Evolutionary conservation across 176 grass and related monocot genomes (phyloP).

Genomic region (Leersia perrieri): DNA sequence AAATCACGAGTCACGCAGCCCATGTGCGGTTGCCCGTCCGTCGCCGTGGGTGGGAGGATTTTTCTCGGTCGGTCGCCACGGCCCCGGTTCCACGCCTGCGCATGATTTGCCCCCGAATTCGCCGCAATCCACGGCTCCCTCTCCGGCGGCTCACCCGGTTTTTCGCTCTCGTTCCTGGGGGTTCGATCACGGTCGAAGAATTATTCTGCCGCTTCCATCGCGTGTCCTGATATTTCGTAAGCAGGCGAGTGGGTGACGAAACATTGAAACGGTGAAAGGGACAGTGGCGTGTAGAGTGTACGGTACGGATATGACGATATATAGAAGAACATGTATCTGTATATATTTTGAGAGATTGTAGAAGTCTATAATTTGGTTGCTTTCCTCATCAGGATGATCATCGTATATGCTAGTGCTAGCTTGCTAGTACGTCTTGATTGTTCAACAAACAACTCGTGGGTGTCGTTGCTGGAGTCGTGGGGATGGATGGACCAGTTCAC

Average conservation of each 20-base stretch:
- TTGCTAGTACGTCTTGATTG: background rate
- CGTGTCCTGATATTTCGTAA: background rate
- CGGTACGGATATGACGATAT: too few species aligned
- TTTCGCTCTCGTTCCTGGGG: background rate
- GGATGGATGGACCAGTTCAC: constrained; percentile 12
- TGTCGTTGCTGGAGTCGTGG: background rate
- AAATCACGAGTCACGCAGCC: constrained; percentile 14
- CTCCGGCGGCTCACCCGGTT: background rate
- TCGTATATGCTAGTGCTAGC: background rate
- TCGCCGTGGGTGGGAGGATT: background rate
- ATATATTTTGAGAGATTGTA: background rate
- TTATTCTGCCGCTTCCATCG: background rate
- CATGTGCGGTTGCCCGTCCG: constrained; percentile 8
- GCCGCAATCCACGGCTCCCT: too few species aligned
- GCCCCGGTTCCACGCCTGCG: background rate
- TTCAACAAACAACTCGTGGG: background rate
- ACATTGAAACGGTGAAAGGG: background rate
- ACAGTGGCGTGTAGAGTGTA: background rate
- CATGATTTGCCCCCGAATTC: background rate
- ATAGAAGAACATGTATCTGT: too few species aligned
- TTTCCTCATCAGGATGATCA: background rate
- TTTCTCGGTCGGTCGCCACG: background rate
- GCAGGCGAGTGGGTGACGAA: background rate
- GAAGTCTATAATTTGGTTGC: background rate
- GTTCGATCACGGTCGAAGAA: background rate